phyloP scores from a whole-genome alignment of 257 asterid genomes.

The Solanum sejunctum region DNA sequence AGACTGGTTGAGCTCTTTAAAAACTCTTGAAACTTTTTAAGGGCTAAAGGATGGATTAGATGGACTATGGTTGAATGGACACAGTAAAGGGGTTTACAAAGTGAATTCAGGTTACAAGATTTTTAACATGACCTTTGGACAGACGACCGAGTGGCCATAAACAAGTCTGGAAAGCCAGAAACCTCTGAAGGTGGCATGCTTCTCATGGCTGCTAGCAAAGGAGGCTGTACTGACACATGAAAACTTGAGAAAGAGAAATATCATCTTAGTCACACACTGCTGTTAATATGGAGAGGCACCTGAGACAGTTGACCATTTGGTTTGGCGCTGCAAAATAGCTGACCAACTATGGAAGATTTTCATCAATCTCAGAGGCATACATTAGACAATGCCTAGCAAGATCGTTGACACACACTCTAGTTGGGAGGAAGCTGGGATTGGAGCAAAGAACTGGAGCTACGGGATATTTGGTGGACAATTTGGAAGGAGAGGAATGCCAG shows the following conservation, averaged over 20 bases:
- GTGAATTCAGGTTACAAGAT: not conserved
- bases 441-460: not conserved
- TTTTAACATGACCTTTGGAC: not conserved
- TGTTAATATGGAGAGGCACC: not conserved
- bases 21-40: not conserved
- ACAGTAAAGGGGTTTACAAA: not conserved
- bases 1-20: not conserved
- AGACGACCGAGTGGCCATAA: not conserved
- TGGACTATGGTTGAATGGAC: not conserved
- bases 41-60: not conserved
- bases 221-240: not conserved
- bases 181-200: not conserved
- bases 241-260: not conserved
- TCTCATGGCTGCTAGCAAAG: not conserved
- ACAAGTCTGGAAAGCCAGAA: not conserved
- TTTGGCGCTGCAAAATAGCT: not conserved
- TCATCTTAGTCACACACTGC: not conserved
- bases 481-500: not conserved
- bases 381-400: not conserved
- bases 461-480: not conserved
- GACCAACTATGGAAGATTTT: not conserved
- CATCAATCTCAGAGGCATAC: not conserved
- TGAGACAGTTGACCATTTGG: not conserved
- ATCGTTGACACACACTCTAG: not conserved
- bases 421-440: not conserved